phyloP scores from a whole-genome alignment of 1,139 yeast species.

The Ogataea hybrid region DNA sequence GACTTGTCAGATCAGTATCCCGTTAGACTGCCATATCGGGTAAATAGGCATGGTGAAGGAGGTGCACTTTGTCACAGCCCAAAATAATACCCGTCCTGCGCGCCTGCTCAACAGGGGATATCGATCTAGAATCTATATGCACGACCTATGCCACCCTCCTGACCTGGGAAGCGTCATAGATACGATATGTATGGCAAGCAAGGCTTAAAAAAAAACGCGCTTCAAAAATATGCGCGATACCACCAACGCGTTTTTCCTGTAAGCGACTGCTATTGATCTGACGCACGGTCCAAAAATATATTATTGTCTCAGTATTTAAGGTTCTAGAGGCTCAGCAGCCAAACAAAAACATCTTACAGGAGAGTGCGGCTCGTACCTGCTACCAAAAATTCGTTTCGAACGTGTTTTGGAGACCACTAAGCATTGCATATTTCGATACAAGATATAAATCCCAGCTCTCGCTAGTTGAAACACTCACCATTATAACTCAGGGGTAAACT shows the following conservation, averaged over 20 bases:
- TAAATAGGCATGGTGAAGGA: neutral
- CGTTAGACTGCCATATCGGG: neutral
- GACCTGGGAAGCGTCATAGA: neutral
- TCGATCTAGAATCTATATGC: neutral
- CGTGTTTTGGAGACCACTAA: constrained; percentile 7
- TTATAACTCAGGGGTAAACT: constrained; percentile 2
- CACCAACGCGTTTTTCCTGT: constrained; percentile 1
- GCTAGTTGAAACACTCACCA: neutral
- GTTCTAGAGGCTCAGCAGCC: neutral
- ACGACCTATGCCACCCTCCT: neutral
- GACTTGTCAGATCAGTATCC: neutral
- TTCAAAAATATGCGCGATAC: neutral
- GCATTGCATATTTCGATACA: neutral
- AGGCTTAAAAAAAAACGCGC: neutral
- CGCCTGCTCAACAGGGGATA: neutral
- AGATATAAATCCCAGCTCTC: constrained; percentile 3
- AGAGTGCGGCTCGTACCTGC: constrained; percentile 2
- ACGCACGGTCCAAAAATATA: neutral
- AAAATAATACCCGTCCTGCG: neutral
- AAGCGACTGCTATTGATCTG: neutral
- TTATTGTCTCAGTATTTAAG: neutral
- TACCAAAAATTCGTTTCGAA: neutral
- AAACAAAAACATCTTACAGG: neutral
- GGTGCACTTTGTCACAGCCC: constrained; percentile 2
- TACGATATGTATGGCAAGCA: neutral